Conservation (phyloP, 2,329 filamentous ascomycete species). For the Penicillium thymicola region DNA sequence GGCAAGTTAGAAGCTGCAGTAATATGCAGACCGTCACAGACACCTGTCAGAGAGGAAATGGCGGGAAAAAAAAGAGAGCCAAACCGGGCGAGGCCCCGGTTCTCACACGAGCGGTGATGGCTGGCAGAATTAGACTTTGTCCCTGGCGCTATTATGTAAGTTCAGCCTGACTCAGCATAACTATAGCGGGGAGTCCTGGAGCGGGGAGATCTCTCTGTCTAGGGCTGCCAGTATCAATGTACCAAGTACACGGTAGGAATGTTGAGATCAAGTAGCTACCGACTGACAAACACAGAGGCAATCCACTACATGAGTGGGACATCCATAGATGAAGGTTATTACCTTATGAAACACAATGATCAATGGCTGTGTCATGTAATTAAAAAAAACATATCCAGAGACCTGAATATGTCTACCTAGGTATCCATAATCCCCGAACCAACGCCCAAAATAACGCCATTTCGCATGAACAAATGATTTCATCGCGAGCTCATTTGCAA, state of each 20-base stretch:
- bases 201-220: not conserved
- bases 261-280: not conserved
- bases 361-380: not conserved
- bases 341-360: not conserved
- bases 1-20: not conserved
- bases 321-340: not conserved
- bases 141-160: constrained; percentile 4
- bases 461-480: not conserved
- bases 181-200: not conserved
- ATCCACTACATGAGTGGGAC: not conserved
- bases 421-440: constrained; percentile 1
- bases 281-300: not conserved
- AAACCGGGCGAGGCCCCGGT: not conserved
- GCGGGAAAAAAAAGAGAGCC: not conserved
- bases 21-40: constrained; percentile 4
- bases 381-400: not conserved
- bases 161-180: not conserved
- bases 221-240: not conserved
- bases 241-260: not conserved
- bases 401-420: not conserved
- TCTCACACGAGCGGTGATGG: constrained; percentile 11
- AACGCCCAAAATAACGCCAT: constrained; percentile 19
- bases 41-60: not conserved
- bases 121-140: constrained; percentile 12
- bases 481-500: not conserved